These are phyloP conservation scores for Alternaria gaisen DNA, from an alignment of 2,329 filamentous ascomycete species.

Conservation along the genomic window DNA sequence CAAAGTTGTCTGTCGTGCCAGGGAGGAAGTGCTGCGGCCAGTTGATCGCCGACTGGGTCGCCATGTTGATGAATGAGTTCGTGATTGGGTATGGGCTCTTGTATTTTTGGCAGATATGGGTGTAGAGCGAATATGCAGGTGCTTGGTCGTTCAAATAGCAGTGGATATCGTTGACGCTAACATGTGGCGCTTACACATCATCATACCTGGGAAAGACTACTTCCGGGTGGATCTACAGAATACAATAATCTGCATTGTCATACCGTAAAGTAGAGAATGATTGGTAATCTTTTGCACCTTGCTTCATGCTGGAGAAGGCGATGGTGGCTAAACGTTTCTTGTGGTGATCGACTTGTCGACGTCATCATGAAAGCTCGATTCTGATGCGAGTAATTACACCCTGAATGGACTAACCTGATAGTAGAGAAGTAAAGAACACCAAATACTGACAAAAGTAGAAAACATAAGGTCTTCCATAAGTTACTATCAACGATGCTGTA, in stretches of 20 bases:
- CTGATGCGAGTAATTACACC: background rate
- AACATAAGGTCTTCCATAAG: background rate
- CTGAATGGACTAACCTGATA: background rate
- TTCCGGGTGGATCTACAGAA: background rate
- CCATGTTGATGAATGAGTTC: conserved; percentile 2
- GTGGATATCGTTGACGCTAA: background rate
- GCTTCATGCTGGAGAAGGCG: background rate
- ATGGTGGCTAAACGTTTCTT: background rate
- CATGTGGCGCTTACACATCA: background rate
- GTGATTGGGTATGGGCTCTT: background rate
- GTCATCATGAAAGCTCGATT: conserved; percentile 1
- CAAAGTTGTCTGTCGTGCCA: conserved; percentile 50
- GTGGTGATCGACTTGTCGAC: background rate
- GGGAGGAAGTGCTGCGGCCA: conserved; percentile 47
- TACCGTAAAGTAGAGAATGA: background rate
- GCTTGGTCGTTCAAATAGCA: background rate
- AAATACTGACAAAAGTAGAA: background rate
- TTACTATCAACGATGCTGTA: background rate
- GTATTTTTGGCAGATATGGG: background rate
- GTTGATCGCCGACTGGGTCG: conserved; percentile 38
- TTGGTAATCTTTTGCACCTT: background rate
- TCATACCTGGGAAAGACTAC: background rate
- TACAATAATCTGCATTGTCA: background rate
- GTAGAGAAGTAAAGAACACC: background rate
- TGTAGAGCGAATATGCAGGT: accelerated